A percentile compares a stretch with the other conserved stretches of the same genome.
Conservation (phyloP, 1,284 basidiomycete species). For the Malassezia japonica region DNA sequence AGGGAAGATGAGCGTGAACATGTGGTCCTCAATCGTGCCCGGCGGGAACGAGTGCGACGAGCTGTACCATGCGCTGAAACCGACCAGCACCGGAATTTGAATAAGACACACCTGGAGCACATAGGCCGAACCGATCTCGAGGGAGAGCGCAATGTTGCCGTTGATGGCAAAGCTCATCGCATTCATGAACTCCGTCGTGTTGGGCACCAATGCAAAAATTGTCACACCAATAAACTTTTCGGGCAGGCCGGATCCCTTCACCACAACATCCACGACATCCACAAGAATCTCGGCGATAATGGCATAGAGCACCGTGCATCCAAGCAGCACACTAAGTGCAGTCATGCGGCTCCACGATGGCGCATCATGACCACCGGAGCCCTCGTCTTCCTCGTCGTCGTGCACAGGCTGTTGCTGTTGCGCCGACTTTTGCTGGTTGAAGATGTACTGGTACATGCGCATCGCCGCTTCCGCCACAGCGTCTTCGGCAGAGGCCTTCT, state of each 20-base stretch:
- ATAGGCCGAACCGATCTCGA: conserved; percentile 99
- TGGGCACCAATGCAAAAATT: conserved; percentile 91
- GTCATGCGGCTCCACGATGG: conserved; percentile 56
- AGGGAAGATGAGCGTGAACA: conserved; percentile 70
- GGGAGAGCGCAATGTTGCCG: conserved; percentile 83
- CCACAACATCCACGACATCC: conserved; percentile 87
- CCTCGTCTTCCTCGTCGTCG: conserved; percentile 50
- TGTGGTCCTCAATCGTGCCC: conserved; percentile 22
- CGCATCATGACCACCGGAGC: conserved; percentile 79
- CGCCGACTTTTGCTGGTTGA: conserved; percentile 10
- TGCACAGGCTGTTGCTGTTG: conserved; percentile 19
- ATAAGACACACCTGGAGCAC: conserved; percentile 94
- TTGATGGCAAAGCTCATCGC: conserved; percentile 98
- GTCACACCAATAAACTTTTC: conserved; percentile 97
- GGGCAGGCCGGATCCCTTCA: conserved; percentile 84
- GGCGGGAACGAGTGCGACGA: conserved; percentile 57
- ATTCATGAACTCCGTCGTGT: conserved; percentile 99
- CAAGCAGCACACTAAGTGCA: conserved; percentile 37
- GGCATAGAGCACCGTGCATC: conserved; percentile 85
- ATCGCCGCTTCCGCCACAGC: conserved; percentile 1
- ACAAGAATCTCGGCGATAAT: conserved; percentile 90
- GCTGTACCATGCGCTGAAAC: conserved; percentile 87
- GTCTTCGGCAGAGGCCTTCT: conserved; percentile 2
- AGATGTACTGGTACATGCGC: conserved; percentile 13
- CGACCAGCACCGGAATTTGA: conserved; percentile 97